Conservation (phyloP, 805 yeast species). For the Saccharomycopsis synnaedendra region DNA sequence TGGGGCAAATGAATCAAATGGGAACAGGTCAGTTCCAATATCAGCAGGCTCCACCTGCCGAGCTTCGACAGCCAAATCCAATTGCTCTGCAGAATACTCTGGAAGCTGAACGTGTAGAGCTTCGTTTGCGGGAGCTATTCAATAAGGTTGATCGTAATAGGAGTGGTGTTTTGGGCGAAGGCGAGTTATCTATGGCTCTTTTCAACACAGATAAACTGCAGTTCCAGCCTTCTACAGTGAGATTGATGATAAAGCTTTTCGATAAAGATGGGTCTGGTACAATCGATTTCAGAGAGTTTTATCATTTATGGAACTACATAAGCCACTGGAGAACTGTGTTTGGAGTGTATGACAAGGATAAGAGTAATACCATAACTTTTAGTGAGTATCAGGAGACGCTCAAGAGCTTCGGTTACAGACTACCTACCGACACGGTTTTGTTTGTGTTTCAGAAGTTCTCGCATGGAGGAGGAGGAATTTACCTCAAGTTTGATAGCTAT, state of each 20-base stretch:
- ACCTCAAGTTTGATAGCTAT: conserved; percentile 66
- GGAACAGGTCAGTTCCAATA: background rate
- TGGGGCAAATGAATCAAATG: too few relatives aligned
- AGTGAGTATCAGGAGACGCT: conserved; percentile 59
- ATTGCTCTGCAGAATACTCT: conserved; percentile 7
- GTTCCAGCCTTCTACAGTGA: conserved; percentile 50
- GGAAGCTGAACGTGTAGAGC: conserved; percentile 25
- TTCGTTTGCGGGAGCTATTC: conserved; percentile 37
- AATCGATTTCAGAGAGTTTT: conserved; percentile 52
- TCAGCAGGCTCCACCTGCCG: conserved; percentile 11
- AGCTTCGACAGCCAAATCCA: conserved; percentile 15
- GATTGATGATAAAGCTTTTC: conserved; percentile 53
- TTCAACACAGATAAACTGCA: conserved; percentile 49
- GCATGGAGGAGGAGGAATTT: conserved; percentile 22
- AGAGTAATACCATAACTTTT: conserved; percentile 48
- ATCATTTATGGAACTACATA: conserved; percentile 58
- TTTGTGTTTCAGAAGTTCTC: conserved; percentile 45
- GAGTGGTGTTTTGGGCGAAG: conserved; percentile 41
- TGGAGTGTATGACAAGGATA: conserved; percentile 47
- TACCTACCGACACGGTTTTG: conserved; percentile 46
- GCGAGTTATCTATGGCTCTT: conserved; percentile 48
- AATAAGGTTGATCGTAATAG: conserved; percentile 43
- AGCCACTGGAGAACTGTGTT: conserved; percentile 59
- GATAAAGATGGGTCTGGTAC: conserved; percentile 38
- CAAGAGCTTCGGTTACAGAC: conserved; percentile 54